Evolutionary conservation across 2,329 filamentous ascomycete genomes (phyloP).

Genomic region (Sarocladiaceae sp.): DNA sequence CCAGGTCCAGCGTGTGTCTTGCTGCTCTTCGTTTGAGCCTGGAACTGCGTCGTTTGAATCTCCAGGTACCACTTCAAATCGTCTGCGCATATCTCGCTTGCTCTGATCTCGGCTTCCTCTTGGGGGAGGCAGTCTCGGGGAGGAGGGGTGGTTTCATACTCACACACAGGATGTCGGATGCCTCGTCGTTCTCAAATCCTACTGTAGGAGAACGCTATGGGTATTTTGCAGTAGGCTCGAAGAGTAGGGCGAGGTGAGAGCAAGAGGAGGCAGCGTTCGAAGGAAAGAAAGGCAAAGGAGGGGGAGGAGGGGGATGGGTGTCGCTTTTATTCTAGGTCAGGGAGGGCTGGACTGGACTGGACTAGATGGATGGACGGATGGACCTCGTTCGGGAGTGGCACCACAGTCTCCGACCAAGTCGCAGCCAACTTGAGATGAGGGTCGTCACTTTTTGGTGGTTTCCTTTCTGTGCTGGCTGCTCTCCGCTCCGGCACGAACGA

Average conservation of each 20-base stretch:
- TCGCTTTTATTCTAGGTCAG: constrained; percentile 13
- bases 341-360: too few species aligned
- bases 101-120: constrained; percentile 1
- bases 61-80: too few species aligned
- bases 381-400: constrained; percentile 4
- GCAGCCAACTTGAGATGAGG: constrained; percentile 6
- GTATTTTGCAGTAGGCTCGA: constrained; percentile 9
- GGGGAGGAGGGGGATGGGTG: constrained; percentile 11
- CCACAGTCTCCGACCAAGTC: constrained; percentile 8
- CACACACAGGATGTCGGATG: background rate
- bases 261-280: constrained; percentile 8
- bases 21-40: too few species aligned
- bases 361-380: constrained; percentile 5
- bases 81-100: background rate
- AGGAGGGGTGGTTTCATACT: background rate
- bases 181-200: constrained; percentile 5
- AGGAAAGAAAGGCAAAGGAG: constrained; percentile 2
- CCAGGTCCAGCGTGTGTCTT: too few species aligned
- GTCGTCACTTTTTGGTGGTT: background rate
- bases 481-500: constrained; percentile 7
- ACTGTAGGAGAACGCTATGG: constrained; percentile 9
- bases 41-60: too few species aligned
- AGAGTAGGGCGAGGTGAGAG: constrained; percentile 9
- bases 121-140: background rate
- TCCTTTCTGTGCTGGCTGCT: constrained; percentile 3